Base-by-base conservation (phyloP, 2,329 filamentous ascomycete species). In the Fusarium albidum region DNA sequence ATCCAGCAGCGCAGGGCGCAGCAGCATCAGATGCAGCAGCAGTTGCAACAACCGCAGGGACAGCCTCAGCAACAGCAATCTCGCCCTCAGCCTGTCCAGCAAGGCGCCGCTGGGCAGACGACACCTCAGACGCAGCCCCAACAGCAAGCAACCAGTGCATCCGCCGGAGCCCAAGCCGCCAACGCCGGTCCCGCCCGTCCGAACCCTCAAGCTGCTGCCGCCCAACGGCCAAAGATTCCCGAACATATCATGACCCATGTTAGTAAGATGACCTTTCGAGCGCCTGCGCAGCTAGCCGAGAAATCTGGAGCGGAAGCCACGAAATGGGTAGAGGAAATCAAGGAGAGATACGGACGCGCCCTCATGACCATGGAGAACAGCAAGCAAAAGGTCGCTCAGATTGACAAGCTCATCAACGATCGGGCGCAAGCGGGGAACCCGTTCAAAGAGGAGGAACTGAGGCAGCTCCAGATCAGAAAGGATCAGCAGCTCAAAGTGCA, bases 261-360 rank as follows among this genome's bases (percentile, higher is more conserved):
- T 15, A 77, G 71, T 13, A 74, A 76, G 48, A 78, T 84, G 61
- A 74, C 73, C 3, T 84, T 80, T 59, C 70, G 73, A 12, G 69
- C 77, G 2, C 79, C 79, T 1, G 62, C 74, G 1, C 68, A 73
- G n/a, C 46, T 82, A 0, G 65, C 70, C 0, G 75, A 79, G 13
- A 79, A 78, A 52, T 64, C 70, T 13, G 71, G 74, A 4, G 71
- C 73, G 0, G 75, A 80, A n/a, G 72, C 75, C 5, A 72, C 74
- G 2, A 80, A 81, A 56, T 84, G 79, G 79, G 65, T 79, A 3
- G 71, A 77, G 8, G 77, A 82, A 2, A 71, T 77, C 27, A 82
- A 77, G 61, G 69, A 73, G 0, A 75, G 74, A 47, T 83, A 84
- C 52, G 71, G 73, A 0, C 71, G 77, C 32, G 81, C 79, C 0